These are phyloP conservation scores for Gaeumannomyces sp. DNA, from an alignment of 2,329 filamentous ascomycete species.

Conservation along the genomic window DNA sequence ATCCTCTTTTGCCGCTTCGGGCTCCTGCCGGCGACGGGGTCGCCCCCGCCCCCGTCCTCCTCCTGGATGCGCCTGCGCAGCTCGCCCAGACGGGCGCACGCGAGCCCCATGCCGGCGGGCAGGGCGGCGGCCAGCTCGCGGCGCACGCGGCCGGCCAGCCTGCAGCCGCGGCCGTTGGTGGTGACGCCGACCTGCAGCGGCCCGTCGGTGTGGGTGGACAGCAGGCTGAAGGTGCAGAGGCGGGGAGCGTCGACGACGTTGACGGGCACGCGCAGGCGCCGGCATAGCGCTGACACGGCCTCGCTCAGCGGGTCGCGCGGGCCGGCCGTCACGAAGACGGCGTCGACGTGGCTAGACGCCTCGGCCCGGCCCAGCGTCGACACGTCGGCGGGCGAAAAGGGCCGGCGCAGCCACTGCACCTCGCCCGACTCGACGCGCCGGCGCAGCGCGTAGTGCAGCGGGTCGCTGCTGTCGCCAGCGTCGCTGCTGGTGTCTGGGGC, in stretches of 20 bases:
- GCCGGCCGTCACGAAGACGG: slow-evolving; percentile 75
- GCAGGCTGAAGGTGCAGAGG: slow-evolving; percentile 82
- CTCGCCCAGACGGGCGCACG: slow-evolving; percentile 71
- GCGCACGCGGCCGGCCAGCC: slow-evolving; percentile 81
- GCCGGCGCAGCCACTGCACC: slow-evolving; percentile 58
- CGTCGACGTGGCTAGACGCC: slow-evolving; percentile 73
- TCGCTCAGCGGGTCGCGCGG: slow-evolving; percentile 35
- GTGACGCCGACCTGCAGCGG: slow-evolving; percentile 93
- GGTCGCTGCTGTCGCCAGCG: slow-evolving; percentile 23
- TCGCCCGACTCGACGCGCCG: slow-evolving; percentile 60
- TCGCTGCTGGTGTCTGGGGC: slow-evolving; percentile 45
- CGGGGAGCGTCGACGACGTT: slow-evolving; percentile 85
- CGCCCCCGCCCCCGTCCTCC: slow-evolving; percentile 49
- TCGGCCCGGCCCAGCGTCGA: slow-evolving; percentile 73
- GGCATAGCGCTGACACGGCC: slow-evolving; percentile 69
- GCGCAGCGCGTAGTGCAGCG: slow-evolving; percentile 52
- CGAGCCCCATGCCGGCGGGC: slow-evolving; percentile 66
- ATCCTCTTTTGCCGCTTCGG: slow-evolving; percentile 23
- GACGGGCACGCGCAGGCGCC: slow-evolving; percentile 75
- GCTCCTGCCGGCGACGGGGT: slow-evolving; percentile 16
- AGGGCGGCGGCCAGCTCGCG: slow-evolving; percentile 80
- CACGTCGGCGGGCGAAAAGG: slow-evolving; percentile 67
- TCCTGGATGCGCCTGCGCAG: slow-evolving; percentile 66
- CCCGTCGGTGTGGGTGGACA: slow-evolving; percentile 84
- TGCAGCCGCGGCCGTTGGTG: slow-evolving; percentile 91